Evolutionary conservation across 805 yeast species (phyloP).

Genomic region (Lachancea fermentati): DNA sequence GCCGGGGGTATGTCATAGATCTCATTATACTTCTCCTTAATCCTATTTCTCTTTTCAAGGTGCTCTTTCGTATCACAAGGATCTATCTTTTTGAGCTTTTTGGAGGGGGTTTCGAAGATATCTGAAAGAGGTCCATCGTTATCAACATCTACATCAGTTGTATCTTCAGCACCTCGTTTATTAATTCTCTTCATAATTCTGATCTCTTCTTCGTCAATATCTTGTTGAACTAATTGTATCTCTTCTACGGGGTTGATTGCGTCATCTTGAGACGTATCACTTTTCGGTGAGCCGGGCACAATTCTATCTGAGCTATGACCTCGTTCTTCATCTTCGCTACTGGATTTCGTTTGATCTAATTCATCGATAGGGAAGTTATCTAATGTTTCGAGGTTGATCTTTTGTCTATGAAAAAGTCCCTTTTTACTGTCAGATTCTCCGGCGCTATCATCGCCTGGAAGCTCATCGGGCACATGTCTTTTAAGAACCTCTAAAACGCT

Average conservation of each 20-base stretch:
- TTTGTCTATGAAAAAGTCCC: not conserved
- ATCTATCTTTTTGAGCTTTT: not conserved
- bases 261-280: not conserved
- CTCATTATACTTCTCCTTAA: not conserved
- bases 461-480: not conserved
- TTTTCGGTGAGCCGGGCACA: not conserved
- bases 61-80: not conserved
- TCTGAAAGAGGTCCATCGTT: not conserved
- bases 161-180: not conserved
- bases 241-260: not conserved
- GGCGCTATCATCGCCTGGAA: not conserved
- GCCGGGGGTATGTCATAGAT: constrained; percentile 22
- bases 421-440: not conserved
- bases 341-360: not conserved
- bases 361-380: not conserved
- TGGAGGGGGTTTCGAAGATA: not conserved
- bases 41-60: not conserved
- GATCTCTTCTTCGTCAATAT: constrained; percentile 3
- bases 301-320: too few relatives aligned
- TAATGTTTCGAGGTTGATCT: not conserved
- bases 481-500: not conserved
- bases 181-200: not conserved
- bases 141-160: not conserved
- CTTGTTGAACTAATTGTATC: constrained; percentile 2
- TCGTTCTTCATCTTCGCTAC: not conserved